Conservation (phyloP, 2,329 filamentous ascomycete genomes). For the Nigrograna mackinnonii region DNA sequence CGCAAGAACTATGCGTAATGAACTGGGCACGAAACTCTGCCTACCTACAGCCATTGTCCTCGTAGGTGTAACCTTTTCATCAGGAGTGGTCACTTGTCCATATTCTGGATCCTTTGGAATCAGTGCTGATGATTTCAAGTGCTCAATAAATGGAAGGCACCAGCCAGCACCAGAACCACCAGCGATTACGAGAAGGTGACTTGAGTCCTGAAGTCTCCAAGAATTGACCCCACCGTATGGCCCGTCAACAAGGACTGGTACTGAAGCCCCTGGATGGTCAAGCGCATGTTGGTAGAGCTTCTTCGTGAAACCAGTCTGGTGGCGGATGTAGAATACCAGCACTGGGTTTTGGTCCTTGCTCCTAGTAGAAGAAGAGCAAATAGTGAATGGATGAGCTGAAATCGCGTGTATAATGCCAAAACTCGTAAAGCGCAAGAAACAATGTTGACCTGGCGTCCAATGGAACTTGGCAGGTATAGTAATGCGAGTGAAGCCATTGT, state of each 20-base stretch:
- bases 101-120: background rate
- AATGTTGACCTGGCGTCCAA: slow-evolving; percentile 60
- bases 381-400: slow-evolving; percentile 59
- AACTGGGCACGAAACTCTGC: slow-evolving; percentile 6
- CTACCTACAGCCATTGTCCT: background rate
- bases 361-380: slow-evolving; percentile 51
- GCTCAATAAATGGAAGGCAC: slow-evolving; percentile 54
- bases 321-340: slow-evolving; percentile 59
- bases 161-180: slow-evolving; percentile 62
- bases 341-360: slow-evolving; percentile 21
- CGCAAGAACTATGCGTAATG: slow-evolving; percentile 36
- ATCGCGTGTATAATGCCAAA: slow-evolving; percentile 46
- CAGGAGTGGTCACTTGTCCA: background rate
- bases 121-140: too few species aligned
- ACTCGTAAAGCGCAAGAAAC: slow-evolving; percentile 58
- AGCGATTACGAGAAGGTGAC: slow-evolving; percentile 53
- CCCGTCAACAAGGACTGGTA: slow-evolving; percentile 59
- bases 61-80: background rate
- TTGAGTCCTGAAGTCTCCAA: slow-evolving; percentile 21
- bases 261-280: slow-evolving; percentile 18
- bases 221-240: slow-evolving; percentile 60
- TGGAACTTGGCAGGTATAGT: slow-evolving; percentile 33
- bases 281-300: slow-evolving; percentile 31
- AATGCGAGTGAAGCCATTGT: slow-evolving; percentile 21
- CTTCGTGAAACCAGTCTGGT: slow-evolving; percentile 54